phyloP scores from a whole-genome alignment of 2,329 filamentous ascomycete genomes.

The Apiospora sp. region DNA sequence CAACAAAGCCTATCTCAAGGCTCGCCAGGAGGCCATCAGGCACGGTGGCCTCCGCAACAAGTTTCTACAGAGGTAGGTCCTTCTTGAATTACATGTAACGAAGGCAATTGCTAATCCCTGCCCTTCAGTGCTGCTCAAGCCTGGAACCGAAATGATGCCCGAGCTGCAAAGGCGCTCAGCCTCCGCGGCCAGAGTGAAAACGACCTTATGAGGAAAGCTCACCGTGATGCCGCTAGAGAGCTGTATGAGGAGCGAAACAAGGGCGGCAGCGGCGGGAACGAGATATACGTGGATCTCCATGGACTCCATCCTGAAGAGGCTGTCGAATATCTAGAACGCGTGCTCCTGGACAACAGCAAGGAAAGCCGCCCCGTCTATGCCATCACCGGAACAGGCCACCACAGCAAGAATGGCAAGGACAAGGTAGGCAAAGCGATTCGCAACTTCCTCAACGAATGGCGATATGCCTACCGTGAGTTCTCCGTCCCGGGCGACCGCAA shows the following conservation, averaged over 20 bases:
- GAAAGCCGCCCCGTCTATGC: constrained; percentile 84
- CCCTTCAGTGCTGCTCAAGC: constrained; percentile 84
- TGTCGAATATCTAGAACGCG: constrained; percentile 89
- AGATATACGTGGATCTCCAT: constrained; percentile 95
- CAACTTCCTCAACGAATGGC: constrained; percentile 91
- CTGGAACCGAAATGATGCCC: constrained; percentile 97
- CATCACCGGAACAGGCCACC: constrained; percentile 95
- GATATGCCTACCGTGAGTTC: constrained; percentile 95
- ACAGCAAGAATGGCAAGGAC: constrained; percentile 98
- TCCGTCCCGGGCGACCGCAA: constrained; percentile 92
- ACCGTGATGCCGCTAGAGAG: constrained; percentile 89
- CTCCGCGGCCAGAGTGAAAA: constrained; percentile 96
- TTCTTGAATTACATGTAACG: not conserved
- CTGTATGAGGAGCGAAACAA: constrained; percentile 95
- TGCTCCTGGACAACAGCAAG: constrained; percentile 81
- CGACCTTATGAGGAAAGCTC: constrained; percentile 94
- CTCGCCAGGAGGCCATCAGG: constrained; percentile 94
- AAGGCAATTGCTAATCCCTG: constrained; percentile 28
- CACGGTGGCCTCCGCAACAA: constrained; percentile 97
- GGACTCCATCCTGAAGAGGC: constrained; percentile 99
- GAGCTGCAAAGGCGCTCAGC: constrained; percentile 93
- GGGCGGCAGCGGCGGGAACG: constrained; percentile 63
- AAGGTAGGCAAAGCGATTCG: constrained; percentile 96
- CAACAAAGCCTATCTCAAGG: constrained; percentile 94
- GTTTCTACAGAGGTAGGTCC: constrained; percentile 84